Percentiles rank a stretch among this genome's conserved stretches.
Conservation (phyloP, 352 stramenopile genomes). For the Pythium coloratum region DNA sequence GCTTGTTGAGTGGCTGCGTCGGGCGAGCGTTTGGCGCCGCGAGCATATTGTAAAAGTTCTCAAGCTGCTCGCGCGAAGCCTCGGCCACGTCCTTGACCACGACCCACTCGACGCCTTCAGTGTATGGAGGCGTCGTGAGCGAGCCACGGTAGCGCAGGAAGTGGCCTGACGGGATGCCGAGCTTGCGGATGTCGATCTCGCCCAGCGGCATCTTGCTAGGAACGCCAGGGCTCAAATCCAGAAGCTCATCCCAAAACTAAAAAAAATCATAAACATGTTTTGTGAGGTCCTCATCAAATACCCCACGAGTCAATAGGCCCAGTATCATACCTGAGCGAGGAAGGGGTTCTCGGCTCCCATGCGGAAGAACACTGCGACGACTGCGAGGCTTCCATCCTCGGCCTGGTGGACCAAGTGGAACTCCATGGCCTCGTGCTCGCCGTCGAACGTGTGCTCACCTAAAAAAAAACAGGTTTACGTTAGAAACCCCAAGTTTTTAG, state of each 20-base stretch:
- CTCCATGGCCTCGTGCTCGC: constrained; percentile 51
- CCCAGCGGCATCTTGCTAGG: constrained; percentile 33
- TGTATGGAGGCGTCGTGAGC: constrained; percentile 74
- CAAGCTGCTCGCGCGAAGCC: constrained; percentile 51
- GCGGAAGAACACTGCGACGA: constrained; percentile 63
- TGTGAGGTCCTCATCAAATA: too few relatives aligned
- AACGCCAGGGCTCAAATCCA: constrained; percentile 26
- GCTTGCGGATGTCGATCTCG: constrained; percentile 27
- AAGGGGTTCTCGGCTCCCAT: constrained; percentile 56
- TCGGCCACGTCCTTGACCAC: constrained; percentile 51
- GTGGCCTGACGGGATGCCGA: constrained; percentile 35
- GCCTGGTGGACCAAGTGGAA: constrained; percentile 71
- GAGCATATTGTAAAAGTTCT: constrained; percentile 45
- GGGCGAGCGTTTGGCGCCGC: constrained; percentile 47
- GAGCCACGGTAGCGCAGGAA: constrained; percentile 66
- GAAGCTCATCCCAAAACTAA: constrained; percentile 58
- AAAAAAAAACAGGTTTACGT: neutral
- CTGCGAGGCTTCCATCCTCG: constrained; percentile 47
- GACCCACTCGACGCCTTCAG: constrained; percentile 72
- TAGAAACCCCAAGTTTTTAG: too few relatives aligned
- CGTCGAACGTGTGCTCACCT: constrained; percentile 72
- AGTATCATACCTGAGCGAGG: constrained; percentile 36
- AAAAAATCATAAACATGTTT: too few relatives aligned
- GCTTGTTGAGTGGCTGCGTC: constrained; percentile 50
- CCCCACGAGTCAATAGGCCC: too few relatives aligned